These are phyloP conservation scores for Termitomyces heimii DNA, from an alignment of 768 basidiomycete species.

Conservation along the genomic window DNA sequence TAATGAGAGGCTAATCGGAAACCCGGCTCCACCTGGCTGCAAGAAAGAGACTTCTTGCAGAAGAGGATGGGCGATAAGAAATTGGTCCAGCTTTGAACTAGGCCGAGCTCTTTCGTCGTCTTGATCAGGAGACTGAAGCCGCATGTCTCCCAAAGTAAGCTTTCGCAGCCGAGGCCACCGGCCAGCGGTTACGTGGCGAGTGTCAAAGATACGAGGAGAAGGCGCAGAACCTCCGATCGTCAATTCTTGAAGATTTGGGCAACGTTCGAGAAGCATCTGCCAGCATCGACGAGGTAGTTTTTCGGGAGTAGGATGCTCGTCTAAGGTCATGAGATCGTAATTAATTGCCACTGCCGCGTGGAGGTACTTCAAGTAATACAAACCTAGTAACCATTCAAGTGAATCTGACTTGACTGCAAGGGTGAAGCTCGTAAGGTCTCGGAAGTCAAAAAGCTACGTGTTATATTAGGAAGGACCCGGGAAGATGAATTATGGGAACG, in stretches of 20 bases:
- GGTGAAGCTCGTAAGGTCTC: conserved; percentile 25
- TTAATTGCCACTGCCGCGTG: background rate
- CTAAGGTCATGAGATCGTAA: conserved; percentile 10
- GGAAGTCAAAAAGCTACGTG: conserved; percentile 29
- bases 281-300: conserved; percentile 31
- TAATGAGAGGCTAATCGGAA: conserved; percentile 20
- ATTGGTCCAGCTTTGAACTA: conserved; percentile 23
- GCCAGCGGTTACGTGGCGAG: conserved; percentile 27
- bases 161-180: conserved; percentile 30
- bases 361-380: background rate
- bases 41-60: conserved; percentile 23
- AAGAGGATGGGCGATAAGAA: conserved; percentile 26
- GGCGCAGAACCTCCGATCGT: conserved; percentile 28
- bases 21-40: conserved; percentile 24
- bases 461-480: conserved; percentile 1
- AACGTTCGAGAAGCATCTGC: conserved; percentile 34
- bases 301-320: conserved; percentile 26
- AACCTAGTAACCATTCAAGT: conserved; percentile 29
- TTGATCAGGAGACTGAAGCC: conserved; percentile 15
- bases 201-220: conserved; percentile 33
- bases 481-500: conserved; percentile 11
- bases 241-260: conserved; percentile 31
- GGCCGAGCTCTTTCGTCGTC: conserved; percentile 17
- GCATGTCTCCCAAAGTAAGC: conserved; percentile 28
- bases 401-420: conserved; percentile 29